A percentile compares a stretch with the other conserved stretches of the same genome.
Conservation (phyloP, 116 monocot genomes). For the Phalaenopsis hybrid region DNA sequence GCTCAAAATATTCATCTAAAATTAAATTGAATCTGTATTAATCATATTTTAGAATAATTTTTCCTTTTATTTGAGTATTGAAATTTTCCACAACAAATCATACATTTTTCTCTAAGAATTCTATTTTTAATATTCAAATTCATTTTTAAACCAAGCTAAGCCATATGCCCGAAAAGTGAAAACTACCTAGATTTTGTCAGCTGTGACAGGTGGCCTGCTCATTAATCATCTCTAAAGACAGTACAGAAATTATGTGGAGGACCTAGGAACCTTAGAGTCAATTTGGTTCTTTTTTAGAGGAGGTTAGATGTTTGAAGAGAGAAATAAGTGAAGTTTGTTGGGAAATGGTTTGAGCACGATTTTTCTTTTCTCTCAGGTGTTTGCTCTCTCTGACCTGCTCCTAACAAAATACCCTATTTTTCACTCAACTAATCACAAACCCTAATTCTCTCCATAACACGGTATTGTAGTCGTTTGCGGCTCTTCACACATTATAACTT, state of each 20-base stretch:
- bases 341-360: too few species aligned
- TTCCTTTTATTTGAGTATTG: background rate
- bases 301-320: too few species aligned
- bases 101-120: background rate
- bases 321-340: too few species aligned
- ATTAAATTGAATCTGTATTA: background rate
- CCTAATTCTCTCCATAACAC: too few species aligned
- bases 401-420: too few species aligned
- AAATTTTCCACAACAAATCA: background rate
- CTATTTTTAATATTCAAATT: background rate
- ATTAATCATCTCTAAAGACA: background rate
- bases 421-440: too few species aligned
- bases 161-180: background rate
- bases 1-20: background rate
- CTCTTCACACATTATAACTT: too few species aligned
- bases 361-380: too few species aligned
- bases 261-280: background rate
- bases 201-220: background rate
- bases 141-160: background rate
- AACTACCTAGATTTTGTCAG: background rate
- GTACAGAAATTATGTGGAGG: background rate
- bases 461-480: too few species aligned
- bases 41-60: background rate
- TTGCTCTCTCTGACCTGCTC: too few species aligned
- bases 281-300: too few species aligned